phyloP scores from a whole-genome alignment of 2,329 filamentous ascomycete species.

The Diaporthe destruens region DNA sequence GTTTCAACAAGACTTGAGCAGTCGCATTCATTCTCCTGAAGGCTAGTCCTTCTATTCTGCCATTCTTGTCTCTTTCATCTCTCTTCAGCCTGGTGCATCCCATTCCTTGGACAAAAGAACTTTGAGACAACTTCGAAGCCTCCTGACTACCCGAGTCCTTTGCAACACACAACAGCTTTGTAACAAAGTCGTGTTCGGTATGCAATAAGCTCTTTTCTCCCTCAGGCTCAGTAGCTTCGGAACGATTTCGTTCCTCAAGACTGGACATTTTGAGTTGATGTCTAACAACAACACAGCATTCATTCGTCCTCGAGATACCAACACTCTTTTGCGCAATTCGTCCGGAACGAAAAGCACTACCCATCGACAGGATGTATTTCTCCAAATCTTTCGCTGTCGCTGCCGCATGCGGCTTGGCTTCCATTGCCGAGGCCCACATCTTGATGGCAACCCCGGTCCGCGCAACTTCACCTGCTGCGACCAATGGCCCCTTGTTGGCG shows the following conservation, averaged over 20 bases:
- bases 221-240: neutral
- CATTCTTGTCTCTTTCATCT: conserved; percentile 46
- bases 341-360: conserved; percentile 55
- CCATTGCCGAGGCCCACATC: conserved; percentile 80
- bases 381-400: conserved; percentile 63
- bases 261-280: conserved; percentile 2
- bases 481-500: conserved; percentile 74
- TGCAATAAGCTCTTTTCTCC: neutral
- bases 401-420: conserved; percentile 66
- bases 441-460: conserved; percentile 77
- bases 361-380: conserved; percentile 62
- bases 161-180: conserved; percentile 20
- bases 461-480: conserved; percentile 57
- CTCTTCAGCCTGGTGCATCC: conserved; percentile 58
- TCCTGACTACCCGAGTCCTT: conserved; percentile 39
- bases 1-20: conserved; percentile 48
- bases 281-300: conserved; percentile 39
- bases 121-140: conserved; percentile 46
- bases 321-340: conserved; percentile 48
- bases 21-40: conserved; percentile 54
- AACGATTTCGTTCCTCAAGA: neutral
- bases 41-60: conserved; percentile 50
- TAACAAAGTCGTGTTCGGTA: conserved; percentile 38
- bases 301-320: conserved; percentile 44
- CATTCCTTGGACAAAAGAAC: conserved; percentile 48